phyloP scores from a whole-genome alignment of 257 asterid species.

The Nicotiana otophora region DNA sequence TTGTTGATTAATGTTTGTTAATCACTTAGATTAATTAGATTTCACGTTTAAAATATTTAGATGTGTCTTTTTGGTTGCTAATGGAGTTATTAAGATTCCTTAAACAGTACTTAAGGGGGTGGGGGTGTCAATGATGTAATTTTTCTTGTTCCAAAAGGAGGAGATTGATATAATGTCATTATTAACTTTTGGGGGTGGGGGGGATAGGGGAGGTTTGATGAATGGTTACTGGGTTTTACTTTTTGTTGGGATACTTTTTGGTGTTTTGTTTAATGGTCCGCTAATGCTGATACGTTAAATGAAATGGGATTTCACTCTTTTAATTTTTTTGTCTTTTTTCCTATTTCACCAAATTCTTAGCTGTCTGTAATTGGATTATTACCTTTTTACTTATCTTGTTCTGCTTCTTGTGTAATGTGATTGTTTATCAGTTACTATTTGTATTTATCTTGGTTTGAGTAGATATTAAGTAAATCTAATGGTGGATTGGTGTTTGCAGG shows the following conservation, averaged over 20 bases:
- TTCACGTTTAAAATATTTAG: not conserved
- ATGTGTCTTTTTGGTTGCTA: not conserved
- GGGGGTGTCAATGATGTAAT: not conserved
- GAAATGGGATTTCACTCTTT: not conserved
- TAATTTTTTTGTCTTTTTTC: not conserved
- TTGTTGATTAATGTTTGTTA: not conserved
- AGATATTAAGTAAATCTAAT: not conserved
- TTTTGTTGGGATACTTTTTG: conserved; percentile 16
- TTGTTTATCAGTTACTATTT: not conserved
- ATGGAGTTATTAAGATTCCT: not conserved
- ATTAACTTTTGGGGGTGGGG: not conserved
- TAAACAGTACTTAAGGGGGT: not conserved
- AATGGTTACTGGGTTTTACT: conserved; percentile 13
- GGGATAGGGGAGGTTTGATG: not conserved
- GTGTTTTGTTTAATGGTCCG: conserved; percentile 7
- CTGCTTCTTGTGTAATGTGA: conserved; percentile 4
- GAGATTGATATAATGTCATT: conserved; percentile 8
- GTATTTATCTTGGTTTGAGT: not conserved
- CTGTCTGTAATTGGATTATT: conserved; percentile 26
- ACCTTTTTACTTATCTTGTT: conserved; percentile 11
- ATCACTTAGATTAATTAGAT: not conserved
- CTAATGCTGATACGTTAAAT: conserved; percentile 15
- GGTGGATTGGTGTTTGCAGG: conserved; percentile 21
- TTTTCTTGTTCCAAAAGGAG: conserved; percentile 14
- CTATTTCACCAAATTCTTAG: conserved; percentile 14